Base-by-base conservation (phyloP, 1,284 basidiomycete genomes). In the Cryptococcus floricola region DNA sequence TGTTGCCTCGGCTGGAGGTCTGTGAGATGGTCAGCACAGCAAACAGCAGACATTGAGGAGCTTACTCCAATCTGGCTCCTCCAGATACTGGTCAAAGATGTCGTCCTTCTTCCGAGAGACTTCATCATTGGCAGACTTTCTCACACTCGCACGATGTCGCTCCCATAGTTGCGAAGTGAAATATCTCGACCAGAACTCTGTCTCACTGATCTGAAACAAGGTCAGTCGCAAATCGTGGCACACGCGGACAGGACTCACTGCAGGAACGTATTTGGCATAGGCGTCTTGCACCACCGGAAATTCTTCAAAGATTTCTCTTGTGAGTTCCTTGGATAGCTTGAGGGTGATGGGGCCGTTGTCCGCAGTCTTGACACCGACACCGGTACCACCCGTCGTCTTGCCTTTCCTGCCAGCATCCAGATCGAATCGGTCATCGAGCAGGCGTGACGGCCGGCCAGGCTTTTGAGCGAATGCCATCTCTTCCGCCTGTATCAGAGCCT, bases 261-360 rank as follows among this genome's bases (percentile, higher is more conserved):
- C 67, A 12, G 94, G 94, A 0, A 98, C 95, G 64, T 94, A 92
- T 69, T 96, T 93, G 57, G 81, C 87, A 71, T 95, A 97, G 1
- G 93, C 94, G 69, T 86, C 88, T 48, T 87, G 86, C 7, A 98
- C 91, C 37, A 97, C 87, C 2, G 96, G 95, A 70, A 94, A 98
- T 79, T 97, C 94, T 65, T 97, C 93, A 68, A 98, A 98, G 48
- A 98, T 92, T 69, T 98, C 94, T 64, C 89, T 85, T 41, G 95
- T 89, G 39, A 97, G 81, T 73, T 95, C 91, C 7, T 91, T 90
- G 2, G 93, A 95, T 58, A 99, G 87, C 64, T 87, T 85, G 60
- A 98, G 44, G 18, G 68, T 63, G 14, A 64, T 57, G 10, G 71
- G 70, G 2, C 71, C 72, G 27, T 39, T 59, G 9, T 71, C 70